Percentiles rank a stretch among this genome's conserved stretches.
Evolutionary conservation across 179 eudicot genomes (phyloP).

Genomic region (Sideroxylon spinosum): DNA sequence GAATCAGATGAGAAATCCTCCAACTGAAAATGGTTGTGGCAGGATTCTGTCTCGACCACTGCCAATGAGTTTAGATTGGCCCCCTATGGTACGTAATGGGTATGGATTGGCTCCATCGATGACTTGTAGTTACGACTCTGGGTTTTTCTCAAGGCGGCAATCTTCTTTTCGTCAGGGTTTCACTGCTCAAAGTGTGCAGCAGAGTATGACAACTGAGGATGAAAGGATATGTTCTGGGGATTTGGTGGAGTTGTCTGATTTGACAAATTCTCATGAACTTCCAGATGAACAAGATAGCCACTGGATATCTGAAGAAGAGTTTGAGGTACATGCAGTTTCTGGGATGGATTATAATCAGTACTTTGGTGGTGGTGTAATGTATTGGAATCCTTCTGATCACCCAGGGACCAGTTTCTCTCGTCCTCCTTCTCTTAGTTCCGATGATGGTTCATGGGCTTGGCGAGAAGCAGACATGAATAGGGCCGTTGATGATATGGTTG

Average conservation of each 20-base stretch:
- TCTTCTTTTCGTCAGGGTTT: conserved; percentile 52
- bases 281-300: conserved; percentile 74
- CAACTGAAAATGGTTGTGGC: conserved; percentile 47
- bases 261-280: conserved; percentile 48
- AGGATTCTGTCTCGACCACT: conserved; percentile 59
- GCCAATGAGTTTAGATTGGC: conserved; percentile 80
- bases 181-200: conserved; percentile 42
- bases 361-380: conserved; percentile 97
- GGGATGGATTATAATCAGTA: conserved; percentile 84
- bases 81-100: conserved; percentile 58
- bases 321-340: conserved; percentile 66
- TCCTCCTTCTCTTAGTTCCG: conserved; percentile 97
- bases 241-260: conserved; percentile 55
- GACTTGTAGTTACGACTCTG: conserved; percentile 66
- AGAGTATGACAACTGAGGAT: conserved; percentile 48
- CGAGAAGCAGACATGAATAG: conserved; percentile 90
- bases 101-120: conserved; percentile 42
- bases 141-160: conserved; percentile 58
- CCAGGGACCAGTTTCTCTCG: conserved; percentile 77
- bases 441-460: conserved; percentile 98
- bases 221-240: conserved; percentile 63
- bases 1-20: conserved; percentile 55
- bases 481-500: conserved; percentile 97
- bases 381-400: conserved; percentile 91
- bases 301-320: conserved; percentile 93